Evolutionary conservation across 1,139 yeast genomes (phyloP).

Genomic region (Saccharomyces hybrid): DNA sequence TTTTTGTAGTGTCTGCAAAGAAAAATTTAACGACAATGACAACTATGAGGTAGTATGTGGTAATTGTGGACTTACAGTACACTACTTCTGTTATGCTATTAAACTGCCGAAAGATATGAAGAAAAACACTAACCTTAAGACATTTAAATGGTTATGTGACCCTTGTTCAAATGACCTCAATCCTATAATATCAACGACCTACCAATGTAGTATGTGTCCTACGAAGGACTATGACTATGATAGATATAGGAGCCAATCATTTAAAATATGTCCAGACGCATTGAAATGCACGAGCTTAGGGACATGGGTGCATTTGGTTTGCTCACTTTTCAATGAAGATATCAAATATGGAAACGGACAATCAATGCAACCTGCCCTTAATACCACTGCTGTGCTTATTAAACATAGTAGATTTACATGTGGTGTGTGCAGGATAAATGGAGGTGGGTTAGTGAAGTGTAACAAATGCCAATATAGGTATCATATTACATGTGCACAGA

Average conservation of each 20-base stretch:
- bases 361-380: slow-evolving; percentile 41
- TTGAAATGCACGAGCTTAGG: slow-evolving; percentile 64
- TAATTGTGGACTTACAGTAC: slow-evolving; percentile 67
- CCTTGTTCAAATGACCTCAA: slow-evolving; percentile 65
- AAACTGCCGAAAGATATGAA: neutral
- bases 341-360: slow-evolving; percentile 38
- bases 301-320: slow-evolving; percentile 74
- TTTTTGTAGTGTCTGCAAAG: slow-evolving; percentile 54
- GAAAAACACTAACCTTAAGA: neutral
- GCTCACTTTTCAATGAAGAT: slow-evolving; percentile 53
- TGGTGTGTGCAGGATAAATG: slow-evolving; percentile 35
- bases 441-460: slow-evolving; percentile 42
- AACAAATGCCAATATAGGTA: slow-evolving; percentile 36
- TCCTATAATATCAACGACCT: slow-evolving; percentile 51
- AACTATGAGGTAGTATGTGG: slow-evolving; percentile 40
- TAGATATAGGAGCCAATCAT: slow-evolving; percentile 38
- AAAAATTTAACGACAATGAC: slow-evolving; percentile 38
- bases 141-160: slow-evolving; percentile 69
- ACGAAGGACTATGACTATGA: slow-evolving; percentile 45
- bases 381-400: slow-evolving; percentile 17
- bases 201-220: slow-evolving; percentile 63
- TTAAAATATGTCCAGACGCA: slow-evolving; percentile 50
- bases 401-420: slow-evolving; percentile 30
- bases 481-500: slow-evolving; percentile 68
- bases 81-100: slow-evolving; percentile 63